Conservation (phyloP, 1,139 yeast species). For the Debaryomycetaceae sp. region DNA sequence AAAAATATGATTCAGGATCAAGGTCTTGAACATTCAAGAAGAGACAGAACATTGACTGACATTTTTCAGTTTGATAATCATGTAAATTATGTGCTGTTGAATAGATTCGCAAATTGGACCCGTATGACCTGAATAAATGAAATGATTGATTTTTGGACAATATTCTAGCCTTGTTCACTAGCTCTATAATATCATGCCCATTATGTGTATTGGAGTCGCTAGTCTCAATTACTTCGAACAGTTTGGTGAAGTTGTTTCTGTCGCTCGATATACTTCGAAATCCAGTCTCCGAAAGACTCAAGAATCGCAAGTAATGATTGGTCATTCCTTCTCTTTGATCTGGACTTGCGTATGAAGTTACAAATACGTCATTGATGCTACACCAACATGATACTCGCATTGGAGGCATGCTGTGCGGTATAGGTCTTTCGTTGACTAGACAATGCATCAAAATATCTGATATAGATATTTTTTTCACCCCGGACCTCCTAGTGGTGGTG, state of each 20-base stretch:
- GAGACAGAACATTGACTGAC: slow-evolving; percentile 60
- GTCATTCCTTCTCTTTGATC: slow-evolving; percentile 7
- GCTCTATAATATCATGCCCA: slow-evolving; percentile 50
- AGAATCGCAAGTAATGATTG: slow-evolving; percentile 23
- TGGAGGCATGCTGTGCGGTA: slow-evolving; percentile 57
- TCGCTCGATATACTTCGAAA: slow-evolving; percentile 16
- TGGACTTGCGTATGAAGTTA: slow-evolving; percentile 38
- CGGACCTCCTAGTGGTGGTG: slow-evolving; percentile 20
- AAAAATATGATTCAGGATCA: slow-evolving; percentile 22
- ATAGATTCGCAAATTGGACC: slow-evolving; percentile 48
- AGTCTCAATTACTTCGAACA: slow-evolving; percentile 20
- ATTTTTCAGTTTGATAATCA: slow-evolving; percentile 56
- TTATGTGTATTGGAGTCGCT: slow-evolving; percentile 6
- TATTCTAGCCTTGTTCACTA: slow-evolving; percentile 73
- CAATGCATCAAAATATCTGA: slow-evolving; percentile 89
- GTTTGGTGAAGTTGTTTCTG: slow-evolving; percentile 13
- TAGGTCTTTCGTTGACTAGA: slow-evolving; percentile 77
- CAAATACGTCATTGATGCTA: slow-evolving; percentile 52
- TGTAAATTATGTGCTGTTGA: slow-evolving; percentile 76
- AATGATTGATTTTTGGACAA: slow-evolving; percentile 80
- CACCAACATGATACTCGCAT: slow-evolving; percentile 71
- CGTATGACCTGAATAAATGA: slow-evolving; percentile 62
- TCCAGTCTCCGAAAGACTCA: slow-evolving; percentile 21
- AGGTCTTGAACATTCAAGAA: slow-evolving; percentile 50
- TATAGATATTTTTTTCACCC: slow-evolving; percentile 55